Evolutionary conservation across 495 filamentous ascomycete genomes (phyloP).

Genomic region (Amorphotheca resinae): DNA sequence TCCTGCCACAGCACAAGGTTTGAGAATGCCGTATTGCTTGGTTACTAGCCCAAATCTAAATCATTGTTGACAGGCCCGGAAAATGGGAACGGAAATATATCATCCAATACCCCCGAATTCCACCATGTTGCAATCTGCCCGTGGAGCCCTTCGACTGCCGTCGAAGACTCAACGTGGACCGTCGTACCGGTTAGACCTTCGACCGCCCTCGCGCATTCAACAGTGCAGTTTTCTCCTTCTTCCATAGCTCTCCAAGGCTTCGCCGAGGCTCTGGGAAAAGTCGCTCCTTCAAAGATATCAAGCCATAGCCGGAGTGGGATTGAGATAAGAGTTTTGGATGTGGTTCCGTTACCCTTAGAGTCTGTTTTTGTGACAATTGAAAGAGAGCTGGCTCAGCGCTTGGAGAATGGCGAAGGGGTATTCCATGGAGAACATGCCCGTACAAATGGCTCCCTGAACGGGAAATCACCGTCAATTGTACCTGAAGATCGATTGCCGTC

Average conservation of each 20-base stretch:
- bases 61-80: conserved; percentile 17
- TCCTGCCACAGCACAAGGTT: conserved; percentile 37
- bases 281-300: conserved; percentile 50
- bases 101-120: conserved; percentile 18
- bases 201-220: conserved; percentile 51
- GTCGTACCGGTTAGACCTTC: conserved; percentile 64
- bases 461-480: conserved; percentile 22
- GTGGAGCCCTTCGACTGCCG: conserved; percentile 51
- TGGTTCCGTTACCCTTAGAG: conserved; percentile 65
- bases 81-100: conserved; percentile 23
- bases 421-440: conserved; percentile 36
- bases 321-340: conserved; percentile 72
- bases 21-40: not conserved
- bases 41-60: not conserved
- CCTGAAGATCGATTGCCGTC: conserved; percentile 56
- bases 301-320: conserved; percentile 49
- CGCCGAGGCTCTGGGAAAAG: conserved; percentile 42
- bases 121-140: conserved; percentile 69
- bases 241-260: conserved; percentile 71
- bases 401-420: conserved; percentile 44
- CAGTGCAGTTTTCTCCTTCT: conserved; percentile 70
- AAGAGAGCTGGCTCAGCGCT: conserved; percentile 47
- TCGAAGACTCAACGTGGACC: conserved; percentile 64
- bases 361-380: conserved; percentile 79
- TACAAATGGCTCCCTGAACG: conserved; percentile 12